These are phyloP conservation scores for Alternaria arbusti DNA, from an alignment of 2,329 filamentous ascomycete genomes.

Conservation along the genomic window DNA sequence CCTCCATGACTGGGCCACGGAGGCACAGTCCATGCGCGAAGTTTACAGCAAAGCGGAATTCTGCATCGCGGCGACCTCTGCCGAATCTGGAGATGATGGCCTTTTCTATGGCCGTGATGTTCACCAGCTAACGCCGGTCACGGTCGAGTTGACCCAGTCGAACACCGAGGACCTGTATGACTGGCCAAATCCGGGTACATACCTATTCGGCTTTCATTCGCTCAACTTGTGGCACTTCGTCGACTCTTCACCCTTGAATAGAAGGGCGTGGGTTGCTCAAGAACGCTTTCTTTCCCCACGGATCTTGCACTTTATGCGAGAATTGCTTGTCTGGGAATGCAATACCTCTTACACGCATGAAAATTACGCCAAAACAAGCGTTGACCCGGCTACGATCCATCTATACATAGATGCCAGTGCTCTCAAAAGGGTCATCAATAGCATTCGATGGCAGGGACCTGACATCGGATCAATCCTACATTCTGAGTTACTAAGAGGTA, in stretches of 20 bases:
- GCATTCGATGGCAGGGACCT: not conserved
- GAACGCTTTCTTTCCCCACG: not conserved
- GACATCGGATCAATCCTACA: no score
- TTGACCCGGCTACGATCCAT: no score
- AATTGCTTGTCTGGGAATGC: not conserved
- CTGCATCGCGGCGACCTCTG: not conserved
- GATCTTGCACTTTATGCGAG: not conserved
- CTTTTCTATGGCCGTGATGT: not conserved
- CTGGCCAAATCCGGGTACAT: no score
- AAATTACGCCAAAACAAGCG: not conserved
- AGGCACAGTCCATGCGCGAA: not conserved
- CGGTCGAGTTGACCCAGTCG: not conserved
- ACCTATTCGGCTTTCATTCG: not conserved
- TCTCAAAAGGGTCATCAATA: not conserved
- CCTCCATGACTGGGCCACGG: not conserved
- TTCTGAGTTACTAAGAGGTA: no score
- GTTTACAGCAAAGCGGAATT: not conserved
- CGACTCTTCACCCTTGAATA: not conserved
- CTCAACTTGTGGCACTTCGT: not conserved
- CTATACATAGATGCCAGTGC: not conserved
- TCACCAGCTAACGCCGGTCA: not conserved
- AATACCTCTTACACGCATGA: fast-evolving
- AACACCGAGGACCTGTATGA: fast-evolving
- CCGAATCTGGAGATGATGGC: not conserved
- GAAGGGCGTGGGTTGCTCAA: not conserved